Percentiles rank a stretch among this genome's conserved stretches.
phyloP scores from a whole-genome alignment of 305 asterid species.

The Rubia tinctorum region DNA sequence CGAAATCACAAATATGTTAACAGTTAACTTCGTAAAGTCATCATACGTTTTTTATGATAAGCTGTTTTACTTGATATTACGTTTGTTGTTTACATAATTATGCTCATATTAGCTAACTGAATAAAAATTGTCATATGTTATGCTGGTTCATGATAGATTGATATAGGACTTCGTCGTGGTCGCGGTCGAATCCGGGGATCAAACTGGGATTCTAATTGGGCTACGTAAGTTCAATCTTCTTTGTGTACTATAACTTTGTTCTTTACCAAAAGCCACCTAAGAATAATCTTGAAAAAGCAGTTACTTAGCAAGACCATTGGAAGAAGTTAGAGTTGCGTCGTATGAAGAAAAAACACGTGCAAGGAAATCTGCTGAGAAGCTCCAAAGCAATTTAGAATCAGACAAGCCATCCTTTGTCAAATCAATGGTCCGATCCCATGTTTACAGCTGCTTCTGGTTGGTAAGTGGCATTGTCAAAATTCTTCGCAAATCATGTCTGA shows the following conservation, averaged over 20 bases:
- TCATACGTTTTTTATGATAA: too few relatives aligned
- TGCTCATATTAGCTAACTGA: neutral
- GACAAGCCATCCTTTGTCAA: slow-evolving; percentile 53
- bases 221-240: slow-evolving; percentile 37
- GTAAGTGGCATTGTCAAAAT: slow-evolving; percentile 27
- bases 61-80: neutral
- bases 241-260: neutral
- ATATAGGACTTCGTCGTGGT: slow-evolving; percentile 36
- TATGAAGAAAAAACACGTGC: slow-evolving; percentile 53
- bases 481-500: neutral
- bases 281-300: slow-evolving; percentile 28
- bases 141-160: slow-evolving; percentile 32
- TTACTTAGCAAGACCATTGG: slow-evolving; percentile 76
- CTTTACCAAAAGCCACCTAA: slow-evolving; percentile 2
- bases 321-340: slow-evolving; percentile 65
- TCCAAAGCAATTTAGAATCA: slow-evolving; percentile 48
- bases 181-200: slow-evolving; percentile 38
- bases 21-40: neutral
- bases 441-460: slow-evolving; percentile 92
- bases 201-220: slow-evolving; percentile 54
- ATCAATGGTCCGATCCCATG: slow-evolving; percentile 75
- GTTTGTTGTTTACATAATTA: neutral
- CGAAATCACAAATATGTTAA: neutral
- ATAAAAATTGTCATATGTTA: neutral
- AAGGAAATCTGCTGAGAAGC: slow-evolving; percentile 51